Conservation (phyloP, 176 grass and related monocot species). For the Oryza meridionalis region DNA sequence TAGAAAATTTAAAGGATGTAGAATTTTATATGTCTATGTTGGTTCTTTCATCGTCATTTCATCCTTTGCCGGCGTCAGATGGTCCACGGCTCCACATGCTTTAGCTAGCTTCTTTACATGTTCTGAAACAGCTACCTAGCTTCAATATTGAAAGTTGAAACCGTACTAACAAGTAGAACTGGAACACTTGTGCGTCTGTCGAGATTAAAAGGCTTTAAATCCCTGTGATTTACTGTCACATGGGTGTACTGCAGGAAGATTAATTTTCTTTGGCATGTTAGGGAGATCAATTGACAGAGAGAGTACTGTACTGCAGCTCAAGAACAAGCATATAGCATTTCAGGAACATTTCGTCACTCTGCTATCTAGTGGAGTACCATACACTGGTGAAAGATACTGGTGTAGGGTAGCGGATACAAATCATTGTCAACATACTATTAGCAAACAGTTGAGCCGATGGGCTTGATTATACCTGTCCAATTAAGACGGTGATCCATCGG, state of each 20-base stretch:
- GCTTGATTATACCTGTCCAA: neutral
- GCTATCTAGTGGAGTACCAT: neutral
- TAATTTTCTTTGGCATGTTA: neutral
- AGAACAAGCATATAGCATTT: neutral
- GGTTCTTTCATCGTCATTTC: constrained; percentile 39
- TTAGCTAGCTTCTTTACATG: constrained; percentile 12
- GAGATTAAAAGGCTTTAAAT: neutral
- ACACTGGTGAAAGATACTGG: neutral
- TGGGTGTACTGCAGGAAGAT: constrained; percentile 6
- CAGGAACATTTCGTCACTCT: neutral
- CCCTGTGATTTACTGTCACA: neutral
- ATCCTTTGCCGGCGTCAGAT: constrained; percentile 36
- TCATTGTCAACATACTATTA: neutral
- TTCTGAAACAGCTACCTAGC: neutral
- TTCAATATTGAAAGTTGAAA: constrained; percentile 17
- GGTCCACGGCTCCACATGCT: neutral
- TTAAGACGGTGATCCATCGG: neutral
- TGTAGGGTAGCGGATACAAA: neutral
- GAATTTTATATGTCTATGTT: constrained; percentile 31
- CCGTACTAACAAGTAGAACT: neutral
- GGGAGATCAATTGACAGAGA: neutral
- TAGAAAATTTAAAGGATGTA: constrained; percentile 23
- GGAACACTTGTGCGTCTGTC: neutral
- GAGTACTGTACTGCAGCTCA: neutral
- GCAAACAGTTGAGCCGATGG: neutral